A percentile compares a stretch with the other conserved stretches of the same genome.
phyloP scores from a whole-genome alignment of 208 protist species.

The Trypanosoma boissoni region DNA sequence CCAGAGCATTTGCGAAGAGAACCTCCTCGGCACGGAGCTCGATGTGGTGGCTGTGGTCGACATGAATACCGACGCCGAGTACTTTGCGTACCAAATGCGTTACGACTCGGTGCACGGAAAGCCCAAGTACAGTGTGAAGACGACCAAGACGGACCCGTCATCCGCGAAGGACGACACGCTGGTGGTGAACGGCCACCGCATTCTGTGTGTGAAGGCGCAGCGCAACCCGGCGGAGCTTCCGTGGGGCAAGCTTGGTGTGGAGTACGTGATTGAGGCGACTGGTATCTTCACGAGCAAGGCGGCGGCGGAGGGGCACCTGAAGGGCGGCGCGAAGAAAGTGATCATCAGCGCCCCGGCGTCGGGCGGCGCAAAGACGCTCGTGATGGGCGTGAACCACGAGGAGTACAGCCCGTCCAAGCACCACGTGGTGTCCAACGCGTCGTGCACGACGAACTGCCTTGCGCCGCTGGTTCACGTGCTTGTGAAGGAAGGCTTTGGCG shows the following conservation, averaged over 20 bases:
- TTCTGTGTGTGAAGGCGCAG: conserved; percentile 74
- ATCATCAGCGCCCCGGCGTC: conserved; percentile 98
- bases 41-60: conserved; percentile 96
- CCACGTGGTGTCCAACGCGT: conserved; percentile 97
- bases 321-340: conserved; percentile 97
- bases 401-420: conserved; percentile 78
- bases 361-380: conserved; percentile 96
- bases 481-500: conserved; percentile 96
- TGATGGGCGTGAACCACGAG: conserved; percentile 98
- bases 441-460: conserved; percentile 99
- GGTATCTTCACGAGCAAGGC: conserved; percentile 96
- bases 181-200: conserved; percentile 78
- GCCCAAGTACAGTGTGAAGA: conserved; percentile 79
- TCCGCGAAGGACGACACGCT: conserved; percentile 60
- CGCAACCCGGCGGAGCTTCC: conserved; percentile 93
- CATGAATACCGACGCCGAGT: conserved; percentile 95
- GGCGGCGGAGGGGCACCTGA: conserved; percentile 92
- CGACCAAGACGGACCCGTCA: conserved; percentile 63
- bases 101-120: conserved; percentile 97
- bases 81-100: conserved; percentile 96
- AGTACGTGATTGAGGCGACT: conserved; percentile 99
- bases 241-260: conserved; percentile 92
- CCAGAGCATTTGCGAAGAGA: conserved; percentile 75
- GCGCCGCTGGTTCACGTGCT: conserved; percentile 97
- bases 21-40: conserved; percentile 71